A percentile compares a stretch with the other conserved stretches of the same genome.
phyloP scores from a whole-genome alignment of 2,329 filamentous ascomycete genomes.

The Neofusicoccum cordaticola region DNA sequence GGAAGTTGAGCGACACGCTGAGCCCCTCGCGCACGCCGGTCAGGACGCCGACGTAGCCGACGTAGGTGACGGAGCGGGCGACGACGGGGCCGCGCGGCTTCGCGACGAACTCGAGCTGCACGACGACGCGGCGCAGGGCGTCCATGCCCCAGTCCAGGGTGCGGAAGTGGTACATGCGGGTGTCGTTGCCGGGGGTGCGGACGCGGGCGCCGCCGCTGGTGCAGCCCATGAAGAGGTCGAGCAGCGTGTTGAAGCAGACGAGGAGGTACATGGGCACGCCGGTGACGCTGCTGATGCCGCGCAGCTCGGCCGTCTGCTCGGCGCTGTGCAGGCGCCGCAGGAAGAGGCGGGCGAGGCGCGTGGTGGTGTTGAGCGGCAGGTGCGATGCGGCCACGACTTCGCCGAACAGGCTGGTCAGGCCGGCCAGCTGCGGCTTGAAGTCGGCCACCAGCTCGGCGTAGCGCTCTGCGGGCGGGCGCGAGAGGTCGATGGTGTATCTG shows the following conservation, averaged over 20 bases:
- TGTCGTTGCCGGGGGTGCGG: slow-evolving; percentile 17
- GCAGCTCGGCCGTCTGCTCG: slow-evolving; percentile 62
- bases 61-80: slow-evolving; percentile 50
- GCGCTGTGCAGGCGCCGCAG: slow-evolving; percentile 51
- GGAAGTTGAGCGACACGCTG: slow-evolving; percentile 52
- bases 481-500: slow-evolving; percentile 53
- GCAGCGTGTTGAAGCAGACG: slow-evolving; percentile 60
- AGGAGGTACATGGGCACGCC: slow-evolving; percentile 59
- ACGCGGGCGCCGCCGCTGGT: slow-evolving; percentile 54
- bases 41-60: slow-evolving; percentile 51
- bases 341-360: slow-evolving; percentile 43
- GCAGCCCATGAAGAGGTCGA: slow-evolving; percentile 65
- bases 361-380: slow-evolving; percentile 19
- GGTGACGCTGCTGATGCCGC: slow-evolving; percentile 52
- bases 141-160: slow-evolving; percentile 51
- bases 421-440: slow-evolving; percentile 44
- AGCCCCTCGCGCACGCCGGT: slow-evolving; percentile 49
- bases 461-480: slow-evolving; percentile 50
- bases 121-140: slow-evolving; percentile 39
- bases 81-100: slow-evolving; percentile 37
- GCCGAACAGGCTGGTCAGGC: slow-evolving; percentile 51
- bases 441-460: slow-evolving; percentile 50
- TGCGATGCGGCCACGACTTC: slow-evolving; percentile 40
- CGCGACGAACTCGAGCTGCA: slow-evolving; percentile 41
- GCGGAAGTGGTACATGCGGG: slow-evolving; percentile 53